Conservation (phyloP, 2,329 filamentous ascomycete species). For the Colletotrichum lentis region DNA sequence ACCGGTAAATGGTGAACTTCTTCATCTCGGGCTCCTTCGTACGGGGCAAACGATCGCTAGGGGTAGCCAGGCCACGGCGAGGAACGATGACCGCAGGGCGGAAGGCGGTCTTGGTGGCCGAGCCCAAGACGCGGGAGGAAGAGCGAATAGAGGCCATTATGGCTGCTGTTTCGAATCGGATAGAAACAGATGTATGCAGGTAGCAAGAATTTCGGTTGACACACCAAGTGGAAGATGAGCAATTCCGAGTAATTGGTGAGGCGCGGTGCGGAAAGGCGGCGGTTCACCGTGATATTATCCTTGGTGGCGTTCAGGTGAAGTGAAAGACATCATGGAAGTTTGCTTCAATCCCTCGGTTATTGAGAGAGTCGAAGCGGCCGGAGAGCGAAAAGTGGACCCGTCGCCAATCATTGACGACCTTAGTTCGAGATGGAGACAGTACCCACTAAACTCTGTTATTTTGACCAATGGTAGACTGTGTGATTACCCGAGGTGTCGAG, state of each 20-base stretch:
- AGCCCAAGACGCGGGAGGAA: slow-evolving; percentile 61
- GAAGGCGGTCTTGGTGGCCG: slow-evolving; percentile 51
- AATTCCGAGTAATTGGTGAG: slow-evolving; percentile 18
- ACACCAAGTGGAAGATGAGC: slow-evolving; percentile 3
- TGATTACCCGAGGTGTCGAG: slow-evolving; percentile 26
- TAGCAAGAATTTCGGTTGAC: slow-evolving; percentile 3
- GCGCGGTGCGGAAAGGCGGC: slow-evolving; percentile 19
- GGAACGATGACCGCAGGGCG: slow-evolving; percentile 53
- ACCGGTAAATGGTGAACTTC: slow-evolving; percentile 98
- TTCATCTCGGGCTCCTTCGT: slow-evolving; percentile 76
- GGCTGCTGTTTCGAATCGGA: slow-evolving; percentile 35
- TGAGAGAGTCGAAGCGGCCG: slow-evolving; percentile 11
- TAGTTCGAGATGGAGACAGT: too few species aligned
- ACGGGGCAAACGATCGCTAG: slow-evolving; percentile 64
- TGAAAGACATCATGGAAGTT: slow-evolving; percentile 33
- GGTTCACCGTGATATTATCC: slow-evolving; percentile 21
- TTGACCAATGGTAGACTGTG: slow-evolving; percentile 2
- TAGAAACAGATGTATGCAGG: slow-evolving; percentile 3
- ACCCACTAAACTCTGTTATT: not conserved
- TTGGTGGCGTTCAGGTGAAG: slow-evolving; percentile 32
- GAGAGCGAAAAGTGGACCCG: not conserved
- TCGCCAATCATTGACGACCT: not conserved
- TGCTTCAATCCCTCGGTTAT: slow-evolving; percentile 23
- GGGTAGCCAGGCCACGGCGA: slow-evolving; percentile 62
- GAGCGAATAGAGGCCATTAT: slow-evolving; percentile 71